phyloP scores from a whole-genome alignment of 2,329 filamentous ascomycete genomes.

The Fusarium albosuccineum region DNA sequence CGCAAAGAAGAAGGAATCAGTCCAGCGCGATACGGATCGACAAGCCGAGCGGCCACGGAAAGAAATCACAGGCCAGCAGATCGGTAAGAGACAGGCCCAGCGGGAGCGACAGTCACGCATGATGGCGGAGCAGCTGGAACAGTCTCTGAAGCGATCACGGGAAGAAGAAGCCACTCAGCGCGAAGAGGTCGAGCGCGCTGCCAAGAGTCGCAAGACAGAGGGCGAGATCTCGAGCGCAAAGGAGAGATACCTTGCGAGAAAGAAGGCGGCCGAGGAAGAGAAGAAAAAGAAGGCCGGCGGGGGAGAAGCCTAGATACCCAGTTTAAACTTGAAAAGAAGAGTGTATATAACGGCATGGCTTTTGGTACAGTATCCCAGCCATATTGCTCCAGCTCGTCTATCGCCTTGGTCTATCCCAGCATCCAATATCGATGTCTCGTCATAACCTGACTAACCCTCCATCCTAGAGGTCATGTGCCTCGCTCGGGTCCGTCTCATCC shows the following conservation, averaged over 20 bases:
- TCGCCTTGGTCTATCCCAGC: slow-evolving; percentile 32
- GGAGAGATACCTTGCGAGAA: slow-evolving; percentile 83
- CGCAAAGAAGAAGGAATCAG: slow-evolving; percentile 68
- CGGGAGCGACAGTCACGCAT: slow-evolving; percentile 82
- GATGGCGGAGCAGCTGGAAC: slow-evolving; percentile 82
- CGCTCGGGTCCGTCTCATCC: slow-evolving; percentile 4
- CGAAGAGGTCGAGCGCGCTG: slow-evolving; percentile 70
- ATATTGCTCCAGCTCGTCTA: slow-evolving; percentile 35
- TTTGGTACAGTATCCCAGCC: slow-evolving; percentile 33
- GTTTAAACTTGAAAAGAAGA: slow-evolving; percentile 26
- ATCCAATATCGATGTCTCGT: slow-evolving; percentile 18
- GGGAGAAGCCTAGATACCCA: slow-evolving; percentile 50
- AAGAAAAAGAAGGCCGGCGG: slow-evolving; percentile 63
- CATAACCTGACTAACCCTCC: too few relatives aligned
- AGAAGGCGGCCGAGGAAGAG: slow-evolving; percentile 78
- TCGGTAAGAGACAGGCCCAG: slow-evolving; percentile 73
- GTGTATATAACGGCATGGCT: slow-evolving; percentile 34
- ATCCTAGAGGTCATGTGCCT: neutral
- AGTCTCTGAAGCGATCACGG: slow-evolving; percentile 77
- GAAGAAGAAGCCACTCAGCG: slow-evolving; percentile 77
- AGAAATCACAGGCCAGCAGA: slow-evolving; percentile 57
- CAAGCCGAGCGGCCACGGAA: slow-evolving; percentile 48
- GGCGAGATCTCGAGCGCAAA: slow-evolving; percentile 81
- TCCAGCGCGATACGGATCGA: slow-evolving; percentile 40
- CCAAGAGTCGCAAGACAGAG: slow-evolving; percentile 84